Conservation (phyloP, 83 land plant species). For the Diphasiastrum complanatum region DNA sequence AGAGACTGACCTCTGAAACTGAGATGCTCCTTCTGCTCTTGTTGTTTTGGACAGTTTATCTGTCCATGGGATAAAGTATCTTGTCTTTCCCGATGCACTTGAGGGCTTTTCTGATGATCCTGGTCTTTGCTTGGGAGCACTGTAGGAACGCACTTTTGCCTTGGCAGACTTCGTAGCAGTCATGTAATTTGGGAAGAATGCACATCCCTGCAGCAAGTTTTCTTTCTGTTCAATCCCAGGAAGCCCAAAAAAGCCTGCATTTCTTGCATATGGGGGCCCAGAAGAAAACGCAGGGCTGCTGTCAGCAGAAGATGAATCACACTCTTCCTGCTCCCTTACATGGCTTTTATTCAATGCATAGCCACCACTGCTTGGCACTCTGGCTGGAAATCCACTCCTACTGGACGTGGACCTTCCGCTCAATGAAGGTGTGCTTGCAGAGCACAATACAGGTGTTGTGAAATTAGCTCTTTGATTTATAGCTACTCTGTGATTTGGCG, state of each 20-base stretch:
- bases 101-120: constrained; percentile 8
- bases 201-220: background rate
- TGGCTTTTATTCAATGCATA: background rate
- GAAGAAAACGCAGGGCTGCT: constrained; percentile 1
- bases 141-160: constrained; percentile 47
- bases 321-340: background rate
- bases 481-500: background rate
- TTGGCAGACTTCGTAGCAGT: constrained; percentile 77
- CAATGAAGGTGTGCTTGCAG: too few species aligned
- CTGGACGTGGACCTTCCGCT: too few species aligned
- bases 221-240: constrained; percentile 6
- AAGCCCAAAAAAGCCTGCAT: background rate
- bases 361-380: background rate
- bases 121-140: constrained; percentile 25
- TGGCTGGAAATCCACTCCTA: background rate
- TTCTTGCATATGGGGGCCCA: background rate
- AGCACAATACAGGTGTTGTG: too few species aligned
- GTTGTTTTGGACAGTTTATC: too few species aligned
- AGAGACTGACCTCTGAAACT: too few species aligned
- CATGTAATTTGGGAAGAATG: constrained; percentile 61
- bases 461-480: too few species aligned
- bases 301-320: background rate
- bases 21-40: too few species aligned
- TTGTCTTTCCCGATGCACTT: too few species aligned
- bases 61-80: too few species aligned